Conservation (phyloP, 208 protist genomes). For the Acanthamoeba healyi region DNA sequence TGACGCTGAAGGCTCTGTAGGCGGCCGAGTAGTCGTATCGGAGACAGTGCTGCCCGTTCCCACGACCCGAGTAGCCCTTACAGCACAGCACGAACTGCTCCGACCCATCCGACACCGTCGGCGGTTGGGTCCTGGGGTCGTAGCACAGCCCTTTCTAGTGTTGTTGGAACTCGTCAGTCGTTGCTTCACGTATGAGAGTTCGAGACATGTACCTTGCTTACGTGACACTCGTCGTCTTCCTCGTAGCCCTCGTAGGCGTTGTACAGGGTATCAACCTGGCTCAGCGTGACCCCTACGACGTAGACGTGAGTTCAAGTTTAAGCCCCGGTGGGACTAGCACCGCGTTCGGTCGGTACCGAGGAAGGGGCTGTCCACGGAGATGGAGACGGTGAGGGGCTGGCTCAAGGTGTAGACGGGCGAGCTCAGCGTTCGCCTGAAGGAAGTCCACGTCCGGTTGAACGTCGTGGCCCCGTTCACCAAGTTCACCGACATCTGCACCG, state of each 20-base stretch:
- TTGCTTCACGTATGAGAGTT: too few relatives aligned
- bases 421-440: neutral
- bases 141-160: neutral
- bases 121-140: neutral
- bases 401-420: neutral
- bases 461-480: too few relatives aligned
- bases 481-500: neutral
- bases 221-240: constrained; percentile 8
- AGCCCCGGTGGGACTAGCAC: too few relatives aligned
- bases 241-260: constrained; percentile 3
- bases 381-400: too few relatives aligned
- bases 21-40: neutral
- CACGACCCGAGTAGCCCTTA: neutral
- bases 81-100: neutral
- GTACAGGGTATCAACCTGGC: neutral
- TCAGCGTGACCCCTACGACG: neutral
- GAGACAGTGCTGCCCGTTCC: constrained; percentile 18
- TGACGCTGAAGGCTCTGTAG: neutral
- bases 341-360: neutral
- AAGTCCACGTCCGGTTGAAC: neutral
- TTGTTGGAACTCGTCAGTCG: too few relatives aligned
- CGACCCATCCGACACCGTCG: neutral
- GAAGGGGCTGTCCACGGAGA: neutral
- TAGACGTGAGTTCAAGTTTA: too few relatives aligned
- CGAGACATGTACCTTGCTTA: too few relatives aligned